phyloP scores from a whole-genome alignment of 2,329 filamentous ascomycete genomes.

The Fusarium dlaminii region DNA sequence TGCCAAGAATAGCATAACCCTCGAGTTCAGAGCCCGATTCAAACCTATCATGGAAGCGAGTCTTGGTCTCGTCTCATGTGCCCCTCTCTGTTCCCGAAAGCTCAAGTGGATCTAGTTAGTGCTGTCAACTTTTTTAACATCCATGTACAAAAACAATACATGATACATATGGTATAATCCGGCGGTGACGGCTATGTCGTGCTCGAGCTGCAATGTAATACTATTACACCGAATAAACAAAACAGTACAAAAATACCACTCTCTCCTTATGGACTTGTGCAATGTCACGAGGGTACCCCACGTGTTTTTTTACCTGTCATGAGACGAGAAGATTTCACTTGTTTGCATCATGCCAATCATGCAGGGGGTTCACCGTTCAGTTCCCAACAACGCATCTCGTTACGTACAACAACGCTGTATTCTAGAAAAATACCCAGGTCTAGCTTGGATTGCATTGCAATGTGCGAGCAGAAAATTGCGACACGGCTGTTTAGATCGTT shows the following conservation, averaged over 20 bases:
- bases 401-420: slow-evolving; percentile 22
- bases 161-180: background rate
- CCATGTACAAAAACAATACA: background rate
- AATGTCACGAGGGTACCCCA: slow-evolving; percentile 22
- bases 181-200: slow-evolving; percentile 23
- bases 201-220: background rate
- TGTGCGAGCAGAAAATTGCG: slow-evolving; percentile 27
- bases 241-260: background rate
- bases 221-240: background rate
- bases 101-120: slow-evolving; percentile 5
- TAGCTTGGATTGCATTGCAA: background rate
- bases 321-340: slow-evolving; percentile 30
- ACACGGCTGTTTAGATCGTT: slow-evolving; percentile 21
- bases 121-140: background rate
- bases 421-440: background rate
- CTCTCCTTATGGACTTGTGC: background rate
- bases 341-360: background rate
- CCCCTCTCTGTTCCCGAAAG: background rate
- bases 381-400: background rate
- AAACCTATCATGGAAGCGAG: slow-evolving; percentile 22
- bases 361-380: background rate
- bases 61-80: background rate
- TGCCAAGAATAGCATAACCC: slow-evolving; percentile 8
- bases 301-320: slow-evolving; percentile 30
- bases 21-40: background rate